Evolutionary conservation across 345 rosid genomes (phyloP).

Genomic region (Boechera stricta): DNA sequence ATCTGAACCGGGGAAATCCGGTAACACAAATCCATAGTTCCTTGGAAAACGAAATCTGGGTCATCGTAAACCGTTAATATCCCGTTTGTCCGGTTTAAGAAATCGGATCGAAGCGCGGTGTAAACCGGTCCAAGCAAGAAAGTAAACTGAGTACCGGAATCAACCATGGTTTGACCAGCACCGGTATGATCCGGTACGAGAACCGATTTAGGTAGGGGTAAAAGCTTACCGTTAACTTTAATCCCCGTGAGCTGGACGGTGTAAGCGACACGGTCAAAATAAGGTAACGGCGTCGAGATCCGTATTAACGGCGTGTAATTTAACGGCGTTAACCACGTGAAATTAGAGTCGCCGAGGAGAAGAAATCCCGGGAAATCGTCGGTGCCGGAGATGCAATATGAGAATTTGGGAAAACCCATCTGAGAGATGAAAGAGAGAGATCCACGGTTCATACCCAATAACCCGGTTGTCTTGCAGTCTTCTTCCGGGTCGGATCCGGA

Average conservation of each 20-base stretch:
- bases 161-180: slow-evolving; percentile 96
- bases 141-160: slow-evolving; percentile 91
- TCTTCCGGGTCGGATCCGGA: slow-evolving; percentile 72
- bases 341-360: slow-evolving; percentile 79
- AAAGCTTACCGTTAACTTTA: slow-evolving; percentile 62
- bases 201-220: slow-evolving; percentile 63
- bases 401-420: slow-evolving; percentile 80
- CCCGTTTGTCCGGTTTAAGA: slow-evolving; percentile 63
- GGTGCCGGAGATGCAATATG: slow-evolving; percentile 82
- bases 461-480: slow-evolving; percentile 70
- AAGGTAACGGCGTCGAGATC: slow-evolving; percentile 70
- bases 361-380: slow-evolving; percentile 72
- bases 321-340: slow-evolving; percentile 61
- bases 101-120: slow-evolving; percentile 62
- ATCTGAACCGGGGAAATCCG: slow-evolving; percentile 47
- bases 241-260: slow-evolving; percentile 91
- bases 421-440: slow-evolving; percentile 83
- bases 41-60: slow-evolving; percentile 75
- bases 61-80: slow-evolving; percentile 63
- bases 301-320: slow-evolving; percentile 81
- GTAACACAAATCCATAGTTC: slow-evolving; percentile 92
- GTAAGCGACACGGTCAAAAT: slow-evolving; percentile 87
- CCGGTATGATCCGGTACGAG: slow-evolving; percentile 91
- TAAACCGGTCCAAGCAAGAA: slow-evolving; percentile 89
- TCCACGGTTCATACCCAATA: slow-evolving; percentile 94